Base-by-base conservation (phyloP, 768 basidiomycete genomes). In the Hortiboletus campestris region DNA sequence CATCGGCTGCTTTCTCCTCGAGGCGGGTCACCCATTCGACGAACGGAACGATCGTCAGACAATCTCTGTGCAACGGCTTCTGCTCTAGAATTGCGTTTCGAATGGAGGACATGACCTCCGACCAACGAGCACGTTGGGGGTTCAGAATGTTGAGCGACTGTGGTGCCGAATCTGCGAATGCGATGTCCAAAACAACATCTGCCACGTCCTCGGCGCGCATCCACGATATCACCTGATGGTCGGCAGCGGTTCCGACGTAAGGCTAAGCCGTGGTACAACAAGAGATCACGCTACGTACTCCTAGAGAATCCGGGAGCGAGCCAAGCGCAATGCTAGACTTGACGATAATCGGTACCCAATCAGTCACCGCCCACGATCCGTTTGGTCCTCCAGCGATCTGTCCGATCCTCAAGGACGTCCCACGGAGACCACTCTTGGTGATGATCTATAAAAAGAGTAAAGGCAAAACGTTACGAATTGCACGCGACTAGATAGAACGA, bases 311-410 rank as follows among this genome's bases (percentile, higher is more conserved):
- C 7, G 51, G 51, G n/a, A 45, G 14, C 17, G 19, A 19, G 0
- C 35, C 51, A 2, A 52, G 51, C 0, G 42, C 35, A 22, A 39
- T 22, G 34, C 51, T 38, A 3, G 51, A 46, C 13, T 52, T 42
- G 38, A 47, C 39, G 11, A 54, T 25, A 10, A 47, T 54, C 14
- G 46, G 53, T 7, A 47, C 36, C 46, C 53, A 46, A 25, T 54
- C 46, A 0, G 46, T 54, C 17, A 39, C 31, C n/a, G 32, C 39
- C 46, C 53, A 54, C 6, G 53, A 54, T 13, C 39, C 31, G 20
- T 45, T 34, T 0, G 16, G n/a, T 35, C 53, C 39, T 3, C 53
- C 32, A 2, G 46, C 39, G 5, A 47, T 54, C 22, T 54, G 46
- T 7, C 53, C 46, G 5, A 54, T 47, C 11, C 46, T 29, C 12